phyloP scores from a whole-genome alignment of 768 basidiomycete genomes.

The Leccinellum luteum region DNA sequence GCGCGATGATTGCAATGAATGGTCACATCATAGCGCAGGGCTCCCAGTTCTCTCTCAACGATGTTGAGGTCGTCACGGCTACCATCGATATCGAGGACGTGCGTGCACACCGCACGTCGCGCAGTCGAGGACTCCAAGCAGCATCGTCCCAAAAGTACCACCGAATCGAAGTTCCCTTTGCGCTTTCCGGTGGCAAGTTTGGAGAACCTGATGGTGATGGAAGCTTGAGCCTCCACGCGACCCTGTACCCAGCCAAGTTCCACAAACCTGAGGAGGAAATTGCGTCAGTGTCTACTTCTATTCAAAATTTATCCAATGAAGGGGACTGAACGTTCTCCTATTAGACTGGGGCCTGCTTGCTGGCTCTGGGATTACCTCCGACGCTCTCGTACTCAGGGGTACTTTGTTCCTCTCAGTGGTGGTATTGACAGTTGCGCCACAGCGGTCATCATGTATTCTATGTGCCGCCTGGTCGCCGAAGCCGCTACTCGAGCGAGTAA shows the following conservation, averaged over 20 bases:
- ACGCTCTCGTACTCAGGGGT: conserved; percentile 89
- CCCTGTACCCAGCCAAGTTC: conserved; percentile 41
- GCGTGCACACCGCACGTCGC: conserved; percentile 79
- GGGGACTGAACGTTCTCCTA: background rate
- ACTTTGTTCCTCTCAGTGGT: conserved; percentile 92
- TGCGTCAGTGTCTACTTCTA: conserved; percentile 57
- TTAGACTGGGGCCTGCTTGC: conserved; percentile 92
- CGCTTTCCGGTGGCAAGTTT: conserved; percentile 74
- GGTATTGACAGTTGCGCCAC: conserved; percentile 99
- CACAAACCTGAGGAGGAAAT: conserved; percentile 96
- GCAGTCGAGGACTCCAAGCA: conserved; percentile 89
- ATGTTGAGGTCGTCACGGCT: conserved; percentile 95
- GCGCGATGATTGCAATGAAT: conserved; percentile 93
- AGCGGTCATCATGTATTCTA: conserved; percentile 91
- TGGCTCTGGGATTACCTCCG: conserved; percentile 99
- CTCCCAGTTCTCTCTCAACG: conserved; percentile 91
- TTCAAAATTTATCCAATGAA: background rate
- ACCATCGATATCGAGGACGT: conserved; percentile 98
- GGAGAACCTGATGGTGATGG: conserved; percentile 58
- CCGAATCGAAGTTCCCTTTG: conserved; percentile 78
- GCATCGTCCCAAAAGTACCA: conserved; percentile 72
- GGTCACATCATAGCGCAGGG: conserved; percentile 92
- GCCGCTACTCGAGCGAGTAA: conserved; percentile 75
- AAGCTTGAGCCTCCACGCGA: conserved; percentile 48
- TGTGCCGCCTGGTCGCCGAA: conserved; percentile 88